Evolutionary conservation across 495 filamentous ascomycete genomes (phyloP), one percentile per base, ranked within the genome.

Genomic region (Diplogelasinospora grovesii): DNA sequence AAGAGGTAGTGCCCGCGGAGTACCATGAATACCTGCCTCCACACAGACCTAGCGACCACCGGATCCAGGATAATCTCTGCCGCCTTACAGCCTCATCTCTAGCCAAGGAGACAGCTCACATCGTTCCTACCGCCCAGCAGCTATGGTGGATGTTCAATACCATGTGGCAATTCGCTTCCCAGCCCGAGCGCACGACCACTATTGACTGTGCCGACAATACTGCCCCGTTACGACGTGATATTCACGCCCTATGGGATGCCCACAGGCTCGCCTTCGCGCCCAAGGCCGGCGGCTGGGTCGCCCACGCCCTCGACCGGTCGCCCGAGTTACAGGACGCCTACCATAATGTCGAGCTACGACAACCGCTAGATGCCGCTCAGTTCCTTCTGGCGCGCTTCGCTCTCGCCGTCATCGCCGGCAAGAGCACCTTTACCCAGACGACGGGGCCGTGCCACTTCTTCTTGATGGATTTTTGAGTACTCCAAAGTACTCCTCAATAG

Each of bases 171-270:
- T 25, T 24, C 35, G 35, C 35, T 8, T n/a, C 4, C 35, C 35
- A 24, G 20, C 35, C 35, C n/a, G 9, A 8, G 3, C 21, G 8
- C 21, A 24, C 10, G 21, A 2, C 16, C 10, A 3, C 6, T 24
- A 37, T 22, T 21, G 10, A 37, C 35, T 37, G 21, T 22, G 21
- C 8, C 10, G 35, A 38, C 21, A 38, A 38, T 23, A 5, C 22
- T 0, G 8, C 27, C 22, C 16, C 22, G 22, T 23, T 38, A n/a
- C 35, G 35, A 1, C 15, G 27, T 25, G 35, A 38, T 19, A 15
- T 38, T 16, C 35, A 38, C 35, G 13, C 35, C 22, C 35, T 38
- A 1, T 38, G 22, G 35, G 35, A 38, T 23, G 35, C 35, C 2
- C 35, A 38, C 13, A 21, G 22, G 11, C 5, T 38, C 18, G 35